A percentile compares a stretch with the other conserved stretches of the same genome.
Conservation (phyloP, 306 rosid genomes). For the Phaseolus lunatus region DNA sequence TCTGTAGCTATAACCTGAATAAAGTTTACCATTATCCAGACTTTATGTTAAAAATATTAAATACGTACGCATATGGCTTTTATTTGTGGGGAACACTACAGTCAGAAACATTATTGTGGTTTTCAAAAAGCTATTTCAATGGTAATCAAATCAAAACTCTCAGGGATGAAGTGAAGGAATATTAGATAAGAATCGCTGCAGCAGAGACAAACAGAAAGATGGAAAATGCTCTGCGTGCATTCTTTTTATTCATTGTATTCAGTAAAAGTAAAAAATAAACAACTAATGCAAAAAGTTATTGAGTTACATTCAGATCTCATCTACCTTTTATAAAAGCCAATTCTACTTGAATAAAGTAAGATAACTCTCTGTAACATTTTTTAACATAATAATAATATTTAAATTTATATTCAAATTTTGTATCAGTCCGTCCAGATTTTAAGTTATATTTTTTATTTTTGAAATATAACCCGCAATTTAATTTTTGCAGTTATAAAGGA, state of each 20-base stretch:
- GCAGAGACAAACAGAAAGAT: constrained; percentile 8
- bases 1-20: constrained; percentile 28
- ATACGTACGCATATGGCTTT: not conserved
- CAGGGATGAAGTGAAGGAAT: constrained; percentile 13
- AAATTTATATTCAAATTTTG: no score
- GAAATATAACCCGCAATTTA: not conserved
- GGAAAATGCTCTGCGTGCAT: constrained; percentile 30
- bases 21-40: constrained; percentile 19
- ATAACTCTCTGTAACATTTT: no score
- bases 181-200: not conserved
- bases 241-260: not conserved
- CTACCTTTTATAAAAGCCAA: no score
- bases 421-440: no score
- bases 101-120: constrained; percentile 43
- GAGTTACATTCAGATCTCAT: not conserved
- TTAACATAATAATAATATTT: not conserved
- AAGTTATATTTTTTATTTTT: not conserved
- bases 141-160: constrained; percentile 21
- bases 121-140: constrained; percentile 29
- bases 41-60: constrained; percentile 1
- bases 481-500: not conserved
- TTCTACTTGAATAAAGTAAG: not conserved
- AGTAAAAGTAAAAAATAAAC: constrained; percentile 27
- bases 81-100: constrained; percentile 39
- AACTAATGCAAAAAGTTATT: not conserved